Base-by-base conservation (phyloP, 306 rosid species). In the Biancaea sappan region DNA sequence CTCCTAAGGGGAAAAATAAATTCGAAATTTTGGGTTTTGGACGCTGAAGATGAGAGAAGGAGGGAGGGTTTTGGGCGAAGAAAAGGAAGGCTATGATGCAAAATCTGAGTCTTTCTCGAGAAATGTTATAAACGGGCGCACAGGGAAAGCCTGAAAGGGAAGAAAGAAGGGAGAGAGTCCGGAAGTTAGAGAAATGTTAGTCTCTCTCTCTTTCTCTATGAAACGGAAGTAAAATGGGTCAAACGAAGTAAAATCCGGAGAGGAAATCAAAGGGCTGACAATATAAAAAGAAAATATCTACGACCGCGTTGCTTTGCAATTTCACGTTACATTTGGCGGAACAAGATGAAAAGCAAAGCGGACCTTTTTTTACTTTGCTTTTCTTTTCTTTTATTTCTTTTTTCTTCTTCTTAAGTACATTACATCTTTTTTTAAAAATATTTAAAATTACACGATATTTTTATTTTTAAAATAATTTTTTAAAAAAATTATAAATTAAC, bases 61-160 rank as follows among this genome's bases (percentile, higher is more conserved):
- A 66, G 59, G 53, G 58, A 51, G 48, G 48, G 75, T 41, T 41
- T 37, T 22, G 46, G 75, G 38, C 35, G 15, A 25, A 67, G 66
- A 60, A 52, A 10, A 38, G 47, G 43, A 22, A 38, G 32, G 2
- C 3, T 57, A 28, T 24, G 57, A 72, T 19, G 72, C 21, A 50
- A 69, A 59, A 65, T 56, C 14, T 15, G 67, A 0, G 67, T 43
- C 54, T 54, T 77, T 72, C 74, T 41, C 67, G 50, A 74, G 58
- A 80, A 84, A 83, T 73, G 87, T n/a, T 75, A 69, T 21, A 67
- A 71, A 76, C 88, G 82, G 79, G 84, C 60, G 69, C 46, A 69
- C 65, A 72, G 80, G 22, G 75, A 75, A 22, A 57, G 67, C 48
- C 48, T 66, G 50, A 12, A 21, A 44, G 4, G 22, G 22, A 35